A percentile compares a stretch with the other conserved stretches of the same genome.
phyloP scores from a whole-genome alignment of 345 rosid species.

The Durio zibethinus region DNA sequence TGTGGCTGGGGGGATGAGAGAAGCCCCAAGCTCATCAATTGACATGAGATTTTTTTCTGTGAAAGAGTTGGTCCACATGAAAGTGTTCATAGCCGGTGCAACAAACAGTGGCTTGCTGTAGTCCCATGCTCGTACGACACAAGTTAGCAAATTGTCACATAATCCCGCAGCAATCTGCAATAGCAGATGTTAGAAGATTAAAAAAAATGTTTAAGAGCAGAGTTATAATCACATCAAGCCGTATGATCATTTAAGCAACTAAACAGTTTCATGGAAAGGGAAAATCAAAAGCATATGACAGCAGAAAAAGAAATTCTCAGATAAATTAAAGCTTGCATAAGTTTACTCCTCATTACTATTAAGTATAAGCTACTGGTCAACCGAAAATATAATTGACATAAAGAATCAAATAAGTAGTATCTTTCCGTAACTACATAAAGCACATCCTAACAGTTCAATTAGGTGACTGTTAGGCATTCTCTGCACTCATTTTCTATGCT shows the following conservation, averaged over 20 bases:
- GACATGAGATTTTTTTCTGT: conserved; percentile 72
- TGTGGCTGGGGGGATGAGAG: conserved; percentile 72
- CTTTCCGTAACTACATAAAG: neutral
- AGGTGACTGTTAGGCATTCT: neutral
- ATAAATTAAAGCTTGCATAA: neutral
- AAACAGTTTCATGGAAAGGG: neutral
- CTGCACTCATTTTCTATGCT: neutral
- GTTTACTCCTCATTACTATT: neutral
- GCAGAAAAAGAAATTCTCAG: conserved; percentile 6
- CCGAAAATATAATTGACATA: neutral
- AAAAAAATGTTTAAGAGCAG: neutral
- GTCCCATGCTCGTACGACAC: conserved; percentile 91
- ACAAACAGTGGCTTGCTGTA: conserved; percentile 73
- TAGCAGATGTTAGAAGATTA: neutral
- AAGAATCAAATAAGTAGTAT: neutral
- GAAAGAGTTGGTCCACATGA: conserved; percentile 91
- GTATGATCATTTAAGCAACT: neutral
- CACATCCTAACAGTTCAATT: neutral
- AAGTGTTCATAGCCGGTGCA: conserved; percentile 88
- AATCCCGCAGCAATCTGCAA: conserved; percentile 85
- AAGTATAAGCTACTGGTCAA: neutral
- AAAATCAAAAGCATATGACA: neutral
- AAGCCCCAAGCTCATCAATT: conserved; percentile 77
- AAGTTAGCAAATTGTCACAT: conserved; percentile 84
- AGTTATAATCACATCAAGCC: neutral